Evolutionary conservation across 768 basidiomycete species (phyloP).

Genomic region (Lactarius psammicola): DNA sequence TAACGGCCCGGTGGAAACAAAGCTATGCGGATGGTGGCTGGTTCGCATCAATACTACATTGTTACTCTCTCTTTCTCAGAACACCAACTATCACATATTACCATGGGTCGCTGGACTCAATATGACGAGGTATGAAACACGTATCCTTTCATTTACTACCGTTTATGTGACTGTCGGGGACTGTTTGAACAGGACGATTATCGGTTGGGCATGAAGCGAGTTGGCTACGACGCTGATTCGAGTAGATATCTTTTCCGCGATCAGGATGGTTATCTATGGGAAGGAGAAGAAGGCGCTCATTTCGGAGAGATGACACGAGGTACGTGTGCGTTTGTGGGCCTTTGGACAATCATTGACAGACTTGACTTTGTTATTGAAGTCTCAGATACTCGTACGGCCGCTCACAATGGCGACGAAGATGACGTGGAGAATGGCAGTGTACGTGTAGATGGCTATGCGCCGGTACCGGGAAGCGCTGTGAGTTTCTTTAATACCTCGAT

Average conservation of each 20-base stretch:
- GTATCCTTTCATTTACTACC: neutral
- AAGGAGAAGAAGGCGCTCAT: conserved; percentile 58
- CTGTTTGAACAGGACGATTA: conserved; percentile 46
- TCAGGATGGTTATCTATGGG: conserved; percentile 51
- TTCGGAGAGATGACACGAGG: conserved; percentile 52
- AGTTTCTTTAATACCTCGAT: neutral
- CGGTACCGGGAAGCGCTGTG: conserved; percentile 23
- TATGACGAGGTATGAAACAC: conserved; percentile 37
- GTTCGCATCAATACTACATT: neutral
- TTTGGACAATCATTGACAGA: neutral
- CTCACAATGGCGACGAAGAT: conserved; percentile 12
- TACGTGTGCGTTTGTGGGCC: conserved; percentile 29
- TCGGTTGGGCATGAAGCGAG: conserved; percentile 55
- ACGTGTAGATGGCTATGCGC: conserved; percentile 19
- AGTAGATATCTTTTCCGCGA: conserved; percentile 65
- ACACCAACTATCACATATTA: conserved; percentile 3
- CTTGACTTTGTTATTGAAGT: conserved; percentile 3
- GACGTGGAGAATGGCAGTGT: conserved; percentile 27
- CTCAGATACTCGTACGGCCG: conserved; percentile 1
- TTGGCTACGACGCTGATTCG: conserved; percentile 75
- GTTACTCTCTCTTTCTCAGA: neutral
- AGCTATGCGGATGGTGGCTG: neutral
- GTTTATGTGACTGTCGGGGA: conserved; percentile 6
- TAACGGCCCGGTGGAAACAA: neutral
- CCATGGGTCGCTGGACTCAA: conserved; percentile 41